Evolutionary conservation across 1,284 basidiomycete species (phyloP).

Genomic region (Gomphus bonarii): DNA sequence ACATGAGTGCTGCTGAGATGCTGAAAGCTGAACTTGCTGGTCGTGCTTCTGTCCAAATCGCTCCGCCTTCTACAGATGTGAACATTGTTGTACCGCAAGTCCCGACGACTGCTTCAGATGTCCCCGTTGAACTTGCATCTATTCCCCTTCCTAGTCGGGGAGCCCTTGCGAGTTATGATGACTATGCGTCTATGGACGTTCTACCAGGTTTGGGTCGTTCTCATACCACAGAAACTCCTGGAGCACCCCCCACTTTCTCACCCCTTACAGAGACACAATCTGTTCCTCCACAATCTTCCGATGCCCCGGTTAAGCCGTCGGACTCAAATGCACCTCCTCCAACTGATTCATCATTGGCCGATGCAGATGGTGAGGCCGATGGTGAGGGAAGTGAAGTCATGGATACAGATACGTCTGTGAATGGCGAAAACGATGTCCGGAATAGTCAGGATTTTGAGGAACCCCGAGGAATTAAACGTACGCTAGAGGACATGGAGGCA

Average conservation of each 20-base stretch:
- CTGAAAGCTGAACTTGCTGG: conserved; percentile 86
- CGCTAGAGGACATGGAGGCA: conserved; percentile 15
- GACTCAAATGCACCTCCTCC: conserved; percentile 13
- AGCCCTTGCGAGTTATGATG: neutral
- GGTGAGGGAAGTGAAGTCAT: conserved; percentile 1
- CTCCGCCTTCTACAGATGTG: conserved; percentile 5
- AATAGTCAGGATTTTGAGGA: neutral
- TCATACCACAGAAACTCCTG: neutral
- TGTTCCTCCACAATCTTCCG: neutral
- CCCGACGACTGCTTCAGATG: conserved; percentile 13
- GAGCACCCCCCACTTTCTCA: neutral
- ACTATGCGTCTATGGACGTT: conserved; percentile 9
- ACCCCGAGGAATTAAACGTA: conserved; percentile 1
- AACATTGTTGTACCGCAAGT: conserved; percentile 13
- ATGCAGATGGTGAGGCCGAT: conserved; percentile 26
- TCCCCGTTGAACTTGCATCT: conserved; percentile 15
- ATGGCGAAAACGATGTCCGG: neutral
- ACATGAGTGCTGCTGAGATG: conserved; percentile 90
- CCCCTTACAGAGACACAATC: neutral
- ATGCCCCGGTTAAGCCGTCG: neutral
- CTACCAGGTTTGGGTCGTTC: conserved; percentile 8
- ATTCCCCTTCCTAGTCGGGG: conserved; percentile 2
- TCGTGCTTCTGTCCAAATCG: conserved; percentile 35
- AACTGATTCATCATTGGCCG: conserved; percentile 19
- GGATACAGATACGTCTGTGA: neutral